Evolutionary conservation across 805 yeast species (phyloP), one percentile per base, ranked within the genome.

Genomic region (Wickerhamomyces queroliae): DNA sequence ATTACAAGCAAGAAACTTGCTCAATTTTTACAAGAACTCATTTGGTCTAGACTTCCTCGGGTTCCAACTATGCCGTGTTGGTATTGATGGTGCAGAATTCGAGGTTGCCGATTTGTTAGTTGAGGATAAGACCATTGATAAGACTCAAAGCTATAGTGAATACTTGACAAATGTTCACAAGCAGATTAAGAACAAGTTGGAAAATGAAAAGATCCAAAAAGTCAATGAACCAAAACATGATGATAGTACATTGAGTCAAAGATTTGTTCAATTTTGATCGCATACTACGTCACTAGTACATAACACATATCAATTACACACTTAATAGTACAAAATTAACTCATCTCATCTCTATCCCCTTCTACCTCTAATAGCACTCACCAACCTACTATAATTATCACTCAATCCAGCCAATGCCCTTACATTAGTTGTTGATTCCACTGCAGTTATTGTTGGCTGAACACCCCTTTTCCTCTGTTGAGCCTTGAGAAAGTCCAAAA

Each of bases 101-200:
- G 69, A 76, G 3, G 34, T 88, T 55, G 63, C 69, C 29, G 79
- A 78, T 31, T 52, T 75, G 37, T 63, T 93, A 54, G 78, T 80
- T 22, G 98, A 93, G 52, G 98, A 93, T 56, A 69, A 76, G 34
- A 63, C 69, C 19, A 64, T 64, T 27, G 77, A 80, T 32, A 66
- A 73, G 58, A 55, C 77, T 51, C 62, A 69, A 48, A 72, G 80
- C 17, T 83, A 80, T 55, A 59, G 74, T 6, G 95, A 85, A 41
- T 88, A 76, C 49, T 64, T 91, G 46, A 64, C 77, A 7, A 72
- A 72, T 28, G 63, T 90, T 39, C 96, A 91, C 58, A 78, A 75
- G 40, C 69, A 71, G 8, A 76, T 84, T 23, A 70, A 67, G 36
- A 74, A 66, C 13, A 76, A 70, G 44, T 46, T 76, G 17, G 78